Percentiles rank a stretch among this genome's conserved stretches.
Evolutionary conservation across 1,284 basidiomycete genomes (phyloP).

Genomic region (Sporisorium exsertum): DNA sequence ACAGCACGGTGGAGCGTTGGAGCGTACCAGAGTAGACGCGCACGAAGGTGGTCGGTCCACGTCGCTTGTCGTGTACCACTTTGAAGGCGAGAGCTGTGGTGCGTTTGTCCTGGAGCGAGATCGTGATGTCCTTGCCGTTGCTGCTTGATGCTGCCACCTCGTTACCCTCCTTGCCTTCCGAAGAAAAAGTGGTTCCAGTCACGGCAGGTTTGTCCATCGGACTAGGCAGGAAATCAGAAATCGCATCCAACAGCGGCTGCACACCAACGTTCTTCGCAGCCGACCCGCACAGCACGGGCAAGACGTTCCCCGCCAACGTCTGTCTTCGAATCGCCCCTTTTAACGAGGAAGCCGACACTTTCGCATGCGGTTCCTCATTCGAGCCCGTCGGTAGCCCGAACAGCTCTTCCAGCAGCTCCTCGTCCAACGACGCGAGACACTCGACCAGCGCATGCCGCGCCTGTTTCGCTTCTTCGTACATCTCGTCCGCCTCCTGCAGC

Average conservation of each 20-base stretch:
- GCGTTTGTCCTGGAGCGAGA: conserved; percentile 30
- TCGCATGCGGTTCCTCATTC: conserved; percentile 76
- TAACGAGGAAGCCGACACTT: conserved; percentile 48
- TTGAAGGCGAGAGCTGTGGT: conserved; percentile 80
- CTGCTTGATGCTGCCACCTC: background rate
- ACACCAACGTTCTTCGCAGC: conserved; percentile 85
- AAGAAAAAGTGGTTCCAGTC: conserved; percentile 9
- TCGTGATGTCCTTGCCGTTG: conserved; percentile 61
- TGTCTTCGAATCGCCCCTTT: conserved; percentile 76
- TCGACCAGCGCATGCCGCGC: conserved; percentile 81
- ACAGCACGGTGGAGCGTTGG: conserved; percentile 76
- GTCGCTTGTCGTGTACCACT: conserved; percentile 83
- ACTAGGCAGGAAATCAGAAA: conserved; percentile 82
- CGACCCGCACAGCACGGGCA: conserved; percentile 86
- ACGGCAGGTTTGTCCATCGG: conserved; percentile 71
- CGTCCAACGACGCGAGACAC: conserved; percentile 81
- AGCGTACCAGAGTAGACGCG: conserved; percentile 82
- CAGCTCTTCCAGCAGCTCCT: conserved; percentile 80
- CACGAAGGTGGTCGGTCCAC: conserved; percentile 91
- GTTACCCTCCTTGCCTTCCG: background rate
- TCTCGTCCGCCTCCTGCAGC: conserved; percentile 66
- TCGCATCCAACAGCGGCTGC: conserved; percentile 82
- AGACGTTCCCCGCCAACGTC: conserved; percentile 76
- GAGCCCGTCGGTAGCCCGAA: conserved; percentile 70
- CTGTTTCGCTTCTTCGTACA: conserved; percentile 76